phyloP scores from a whole-genome alignment of 805 yeast species.

The Saccharomycopsis schoenii region DNA sequence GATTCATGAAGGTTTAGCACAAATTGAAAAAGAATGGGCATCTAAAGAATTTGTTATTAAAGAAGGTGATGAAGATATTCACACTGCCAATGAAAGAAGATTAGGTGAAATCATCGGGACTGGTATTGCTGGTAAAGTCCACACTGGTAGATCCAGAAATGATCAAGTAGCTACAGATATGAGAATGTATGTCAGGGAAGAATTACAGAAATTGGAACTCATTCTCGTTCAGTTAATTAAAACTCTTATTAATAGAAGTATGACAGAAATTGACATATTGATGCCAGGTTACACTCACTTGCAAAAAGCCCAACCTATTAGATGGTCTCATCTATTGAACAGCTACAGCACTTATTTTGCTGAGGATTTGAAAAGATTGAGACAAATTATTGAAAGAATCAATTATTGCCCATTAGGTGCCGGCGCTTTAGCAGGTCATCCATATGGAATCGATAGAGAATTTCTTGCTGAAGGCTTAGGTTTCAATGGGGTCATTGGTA shows the following conservation, averaged over 20 bases:
- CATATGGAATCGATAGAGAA: conserved; percentile 97
- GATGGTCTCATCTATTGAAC: conserved; percentile 98
- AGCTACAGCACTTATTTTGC: conserved; percentile 91
- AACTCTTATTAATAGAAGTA: conserved; percentile 67
- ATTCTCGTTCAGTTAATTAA: conserved; percentile 53
- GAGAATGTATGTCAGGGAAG: conserved; percentile 86
- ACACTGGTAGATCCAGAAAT: conserved; percentile 97
- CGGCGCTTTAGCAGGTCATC: conserved; percentile 99
- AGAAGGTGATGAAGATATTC: conserved; percentile 94
- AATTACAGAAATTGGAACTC: conserved; percentile 49
- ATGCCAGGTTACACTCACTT: conserved; percentile 99
- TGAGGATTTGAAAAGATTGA: conserved; percentile 78
- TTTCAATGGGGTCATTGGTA: conserved; percentile 81
- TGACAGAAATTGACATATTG: conserved; percentile 74
- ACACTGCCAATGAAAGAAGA: conserved; percentile 97
- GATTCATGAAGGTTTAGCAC: conserved; percentile 74
- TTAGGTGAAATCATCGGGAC: conserved; percentile 93
- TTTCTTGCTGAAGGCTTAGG: conserved; percentile 72
- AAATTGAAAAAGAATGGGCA: conserved; percentile 78
- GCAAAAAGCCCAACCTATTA: conserved; percentile 98
- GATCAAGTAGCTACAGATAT: conserved; percentile 99
- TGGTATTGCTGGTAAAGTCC: conserved; percentile 93
- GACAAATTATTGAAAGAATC: conserved; percentile 70
- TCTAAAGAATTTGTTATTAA: conserved; percentile 55
- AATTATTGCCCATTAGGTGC: conserved; percentile 90